These are phyloP conservation scores for Populus simonii DNA, from an alignment of 345 rosid genomes.

Conservation along the genomic window DNA sequence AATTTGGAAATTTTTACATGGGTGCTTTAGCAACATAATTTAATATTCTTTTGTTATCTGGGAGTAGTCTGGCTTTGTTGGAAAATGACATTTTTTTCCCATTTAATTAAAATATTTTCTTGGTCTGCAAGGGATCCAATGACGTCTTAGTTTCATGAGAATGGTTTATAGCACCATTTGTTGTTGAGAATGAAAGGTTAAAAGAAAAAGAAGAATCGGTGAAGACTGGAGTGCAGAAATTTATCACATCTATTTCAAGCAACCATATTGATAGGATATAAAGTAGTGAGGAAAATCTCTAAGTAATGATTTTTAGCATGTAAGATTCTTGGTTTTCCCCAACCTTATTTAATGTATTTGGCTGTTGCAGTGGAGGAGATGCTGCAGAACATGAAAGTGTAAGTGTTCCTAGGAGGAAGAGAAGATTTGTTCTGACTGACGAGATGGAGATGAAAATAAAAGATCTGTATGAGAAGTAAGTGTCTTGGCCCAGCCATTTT, in stretches of 20 bases:
- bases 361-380: slow-evolving; percentile 44
- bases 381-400: slow-evolving; percentile 35
- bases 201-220: neutral
- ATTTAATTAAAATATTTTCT: slow-evolving; percentile 1
- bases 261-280: slow-evolving; percentile 17
- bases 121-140: neutral
- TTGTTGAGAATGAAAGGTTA: slow-evolving; percentile 14
- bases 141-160: neutral
- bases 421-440: slow-evolving; percentile 54
- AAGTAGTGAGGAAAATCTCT: slow-evolving; percentile 1
- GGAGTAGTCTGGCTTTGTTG: neutral
- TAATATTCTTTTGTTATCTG: neutral
- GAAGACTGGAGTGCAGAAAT: slow-evolving; percentile 19
- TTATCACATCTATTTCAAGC: slow-evolving; percentile 12
- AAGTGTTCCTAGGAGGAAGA: slow-evolving; percentile 50
- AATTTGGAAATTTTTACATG: neutral
- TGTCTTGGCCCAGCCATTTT: neutral
- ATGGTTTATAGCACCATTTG: slow-evolving; percentile 3
- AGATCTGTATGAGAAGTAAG: slow-evolving; percentile 73
- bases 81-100: neutral
- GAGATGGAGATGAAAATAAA: slow-evolving; percentile 58
- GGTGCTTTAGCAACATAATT: neutral
- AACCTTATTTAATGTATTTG: slow-evolving; percentile 9
- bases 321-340: neutral
- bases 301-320: neutral